Conservation (phyloP, 2,329 filamentous ascomycete species). For the Laburnicola sp. region DNA sequence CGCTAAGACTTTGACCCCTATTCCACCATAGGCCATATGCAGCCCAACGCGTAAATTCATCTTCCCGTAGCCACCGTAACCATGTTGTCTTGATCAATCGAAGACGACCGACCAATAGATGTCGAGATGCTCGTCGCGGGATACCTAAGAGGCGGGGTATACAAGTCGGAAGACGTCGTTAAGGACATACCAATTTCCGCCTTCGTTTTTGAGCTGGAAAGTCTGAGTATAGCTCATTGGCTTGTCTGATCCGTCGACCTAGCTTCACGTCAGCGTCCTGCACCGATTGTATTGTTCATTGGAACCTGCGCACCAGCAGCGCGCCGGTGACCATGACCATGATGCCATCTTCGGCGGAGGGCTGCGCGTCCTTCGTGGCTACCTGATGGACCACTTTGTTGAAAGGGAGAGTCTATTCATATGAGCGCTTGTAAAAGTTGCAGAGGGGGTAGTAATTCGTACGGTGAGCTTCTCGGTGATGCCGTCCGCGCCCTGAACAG, state of each 20-base stretch:
- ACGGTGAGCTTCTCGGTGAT: slow-evolving; percentile 86
- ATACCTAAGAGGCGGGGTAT: slow-evolving; percentile 55
- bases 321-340: slow-evolving; percentile 86
- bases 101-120: background rate
- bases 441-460: slow-evolving; percentile 38
- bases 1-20: background rate
- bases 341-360: slow-evolving; percentile 68
- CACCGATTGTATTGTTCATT: background rate
- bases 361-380: slow-evolving; percentile 80
- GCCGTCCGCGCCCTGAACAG: slow-evolving; percentile 62
- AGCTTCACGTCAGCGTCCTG: slow-evolving; percentile 18
- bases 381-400: slow-evolving; percentile 78
- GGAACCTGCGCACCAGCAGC: slow-evolving; percentile 66
- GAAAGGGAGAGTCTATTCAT: slow-evolving; percentile 72
- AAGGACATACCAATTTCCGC: slow-evolving; percentile 78
- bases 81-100: background rate
- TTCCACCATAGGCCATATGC: slow-evolving; percentile 6
- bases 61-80: slow-evolving; percentile 1
- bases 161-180: slow-evolving; percentile 96
- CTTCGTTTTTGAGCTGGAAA: slow-evolving; percentile 79
- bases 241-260: slow-evolving; percentile 84
- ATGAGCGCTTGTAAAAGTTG: slow-evolving; percentile 20
- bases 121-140: background rate
- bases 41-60: background rate
- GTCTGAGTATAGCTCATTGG: slow-evolving; percentile 90